Base-by-base conservation (phyloP, 257 asterid genomes). In the Petunia axillaris region DNA sequence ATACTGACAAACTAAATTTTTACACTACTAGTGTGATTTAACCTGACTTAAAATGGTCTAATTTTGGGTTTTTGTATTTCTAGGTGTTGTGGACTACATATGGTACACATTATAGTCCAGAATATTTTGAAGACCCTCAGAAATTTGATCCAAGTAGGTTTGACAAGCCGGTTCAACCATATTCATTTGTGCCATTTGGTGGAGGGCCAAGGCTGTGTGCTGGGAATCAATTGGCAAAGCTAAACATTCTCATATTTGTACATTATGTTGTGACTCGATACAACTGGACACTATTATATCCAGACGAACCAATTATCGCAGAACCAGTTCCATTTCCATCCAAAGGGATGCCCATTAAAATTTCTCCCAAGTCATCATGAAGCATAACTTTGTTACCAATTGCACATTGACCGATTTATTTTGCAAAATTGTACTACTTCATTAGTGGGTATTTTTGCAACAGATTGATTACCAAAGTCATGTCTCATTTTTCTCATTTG, bases 171-270 rank as follows among this genome's bases (percentile, higher is more conserved):
- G 76, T 90, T 59, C 92, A 88, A 60, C 92, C 98, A 43, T 94
- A 90, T 75, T 84, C 93, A 1, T 93, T 67, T 80, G 85, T 94
- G 2, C 91, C 98, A 68, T 94, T 94, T 79, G 98, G 98, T 13
- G 98, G 98, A 81, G 98, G 98, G 38, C 95, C 98, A 76, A 94
- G 98, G 67, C 76, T 86, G 57, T 94, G 98, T 83, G 98, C 98
- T 71, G 98, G 98, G 59, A 91, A 93, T 85, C 98, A 93, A 83
- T 64, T 94, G 82, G 98, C 98, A n/a, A 94, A 88, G 87, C 79
- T 93, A 3, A 93, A 91, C 63, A 93, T 94, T 37, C 93, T 94
- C 54, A 82, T 91, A 79, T 89, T 90, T 75, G 85, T 94, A 48
- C 97, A 94, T 87, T 89, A 86, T 82, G 91, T 94, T 66, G 97